Conservation (phyloP, 306 rosid genomes). For the Lathyrus oleraceus region DNA sequence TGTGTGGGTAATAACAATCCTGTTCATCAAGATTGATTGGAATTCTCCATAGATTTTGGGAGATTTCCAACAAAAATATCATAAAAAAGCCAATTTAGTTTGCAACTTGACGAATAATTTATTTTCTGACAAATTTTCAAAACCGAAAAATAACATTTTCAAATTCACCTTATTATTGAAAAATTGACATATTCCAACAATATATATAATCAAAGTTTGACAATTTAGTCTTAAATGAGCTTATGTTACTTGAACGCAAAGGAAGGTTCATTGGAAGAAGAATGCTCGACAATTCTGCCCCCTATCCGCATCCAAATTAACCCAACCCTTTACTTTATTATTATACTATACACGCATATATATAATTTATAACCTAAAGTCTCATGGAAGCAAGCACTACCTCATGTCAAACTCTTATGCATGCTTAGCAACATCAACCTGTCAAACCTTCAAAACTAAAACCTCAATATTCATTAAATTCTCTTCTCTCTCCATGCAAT, state of each 20-base stretch:
- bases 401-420: slow-evolving; percentile 67
- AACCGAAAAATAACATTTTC: too few species aligned
- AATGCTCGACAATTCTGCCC: slow-evolving; percentile 69
- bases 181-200: too few species aligned
- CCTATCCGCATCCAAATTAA: slow-evolving; percentile 56
- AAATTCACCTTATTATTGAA: too few species aligned
- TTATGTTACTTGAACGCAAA: slow-evolving; percentile 86
- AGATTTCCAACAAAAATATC: too few species aligned
- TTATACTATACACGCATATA: slow-evolving; percentile 5
- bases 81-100: too few species aligned
- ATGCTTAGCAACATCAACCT: slow-evolving; percentile 52
- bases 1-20: too few species aligned
- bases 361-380: slow-evolving; percentile 38
- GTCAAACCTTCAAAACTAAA: slow-evolving; percentile 48
- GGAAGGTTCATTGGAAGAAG: slow-evolving; percentile 81
- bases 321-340: slow-evolving; percentile 26
- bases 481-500: slow-evolving; percentile 57
- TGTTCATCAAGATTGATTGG: too few species aligned
- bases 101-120: too few species aligned
- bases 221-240: slow-evolving; percentile 50
- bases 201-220: slow-evolving; percentile 58
- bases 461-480: slow-evolving; percentile 20
- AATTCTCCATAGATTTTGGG: too few species aligned
- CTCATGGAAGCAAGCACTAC: slow-evolving; percentile 64
- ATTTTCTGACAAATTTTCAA: too few species aligned